Conservation (phyloP, 129 eudicot genomes). For the Tanacetum coccineum region DNA sequence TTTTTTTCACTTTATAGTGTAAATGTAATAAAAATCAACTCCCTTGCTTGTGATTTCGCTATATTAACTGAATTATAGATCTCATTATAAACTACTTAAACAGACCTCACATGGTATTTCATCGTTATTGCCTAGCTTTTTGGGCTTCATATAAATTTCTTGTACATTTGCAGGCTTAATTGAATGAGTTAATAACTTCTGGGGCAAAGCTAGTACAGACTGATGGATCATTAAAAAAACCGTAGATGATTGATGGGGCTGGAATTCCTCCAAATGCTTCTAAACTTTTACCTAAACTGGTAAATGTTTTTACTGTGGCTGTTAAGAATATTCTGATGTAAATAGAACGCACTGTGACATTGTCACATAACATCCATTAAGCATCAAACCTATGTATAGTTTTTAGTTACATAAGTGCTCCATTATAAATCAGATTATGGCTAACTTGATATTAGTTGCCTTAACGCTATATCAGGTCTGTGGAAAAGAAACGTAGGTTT, state of each 20-base stretch:
- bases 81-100: not conserved
- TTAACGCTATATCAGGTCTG: too few species aligned
- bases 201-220: constrained; percentile 36
- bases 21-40: too few species aligned
- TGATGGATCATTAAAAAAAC: constrained; percentile 47
- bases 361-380: too few species aligned
- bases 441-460: too few species aligned
- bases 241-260: constrained; percentile 94
- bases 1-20: too few species aligned
- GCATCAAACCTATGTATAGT: not conserved
- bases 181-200: constrained; percentile 79
- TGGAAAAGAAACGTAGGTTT: too few species aligned
- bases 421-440: not conserved
- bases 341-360: not conserved
- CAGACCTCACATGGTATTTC: constrained; percentile 6
- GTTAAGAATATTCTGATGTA: not conserved
- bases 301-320: too few species aligned
- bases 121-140: not conserved
- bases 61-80: constrained; percentile 13
- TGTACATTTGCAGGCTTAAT: constrained; percentile 58
- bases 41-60: too few species aligned
- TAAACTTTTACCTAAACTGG: too few species aligned
- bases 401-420: not conserved
- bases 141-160: not conserved
- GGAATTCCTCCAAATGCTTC: constrained; percentile 90